Conservation (phyloP, 2,329 filamentous ascomycete genomes). For the Cercospora janseana region DNA sequence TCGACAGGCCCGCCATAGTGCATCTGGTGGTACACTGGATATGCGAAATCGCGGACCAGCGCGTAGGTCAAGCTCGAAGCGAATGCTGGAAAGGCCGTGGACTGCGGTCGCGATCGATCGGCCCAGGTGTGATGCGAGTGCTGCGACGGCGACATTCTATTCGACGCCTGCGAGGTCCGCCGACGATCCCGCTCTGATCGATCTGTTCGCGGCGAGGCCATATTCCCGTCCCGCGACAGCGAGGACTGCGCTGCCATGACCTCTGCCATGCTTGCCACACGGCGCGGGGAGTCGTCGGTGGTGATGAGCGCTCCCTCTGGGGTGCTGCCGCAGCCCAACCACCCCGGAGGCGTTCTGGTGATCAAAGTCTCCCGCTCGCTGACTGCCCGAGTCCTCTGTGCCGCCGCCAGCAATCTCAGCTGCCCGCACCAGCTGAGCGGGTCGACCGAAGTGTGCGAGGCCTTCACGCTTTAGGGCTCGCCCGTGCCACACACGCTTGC, state of each 20-base stretch:
- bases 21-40: constrained; percentile 74
- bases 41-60: constrained; percentile 95
- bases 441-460: not conserved
- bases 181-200: constrained; percentile 14
- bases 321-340: constrained; percentile 4
- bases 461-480: too few relatives aligned
- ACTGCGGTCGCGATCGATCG: constrained; percentile 67
- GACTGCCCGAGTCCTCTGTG: not conserved
- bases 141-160: constrained; percentile 70
- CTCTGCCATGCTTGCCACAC: constrained; percentile 22
- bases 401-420: constrained; percentile 4
- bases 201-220: constrained; percentile 4
- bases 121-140: not conserved
- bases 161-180: constrained; percentile 48
- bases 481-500: too few relatives aligned
- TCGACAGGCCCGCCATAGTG: constrained; percentile 91
- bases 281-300: not conserved
- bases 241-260: constrained; percentile 18
- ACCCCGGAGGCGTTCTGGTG: not conserved
- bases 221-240: constrained; percentile 8
- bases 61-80: constrained; percentile 83
- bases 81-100: constrained; percentile 78
- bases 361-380: not conserved
- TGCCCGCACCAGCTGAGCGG: not conserved
- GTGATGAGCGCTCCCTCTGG: not conserved